Evolutionary conservation across 371 early-diverging fungal genomes (phyloP), one percentile per base, ranked within the genome.

Genomic region (Actinomucor elegans): DNA sequence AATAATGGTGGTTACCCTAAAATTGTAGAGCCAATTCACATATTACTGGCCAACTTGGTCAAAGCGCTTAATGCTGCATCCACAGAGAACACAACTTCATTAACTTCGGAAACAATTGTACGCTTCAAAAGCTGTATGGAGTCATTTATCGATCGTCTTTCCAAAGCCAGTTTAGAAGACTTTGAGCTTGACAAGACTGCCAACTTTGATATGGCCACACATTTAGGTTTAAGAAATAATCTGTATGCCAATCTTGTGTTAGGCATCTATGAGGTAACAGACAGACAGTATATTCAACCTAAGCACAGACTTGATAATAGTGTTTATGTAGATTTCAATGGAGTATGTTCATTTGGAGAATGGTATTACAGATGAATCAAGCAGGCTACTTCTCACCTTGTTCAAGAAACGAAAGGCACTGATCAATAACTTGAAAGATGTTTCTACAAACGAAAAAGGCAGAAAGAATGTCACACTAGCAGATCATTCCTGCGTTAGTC

Each of bases 151-250:
- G 45, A 55, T 29, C 64, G 71, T 4, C 50, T 77, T 8, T 36
- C 57, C 12, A 69, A 67, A 24, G 54, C 65, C 3, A 76, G 73
- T 20, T 52, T 81, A 29, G 81, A 80, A 29, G 84, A 86, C 29
- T 84, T 74, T 55, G 78, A 70, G 21, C 58, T 86, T 3, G 81
- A 84, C 38, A 79, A 79, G 33, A 61, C 79, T 2, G 66, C 82
- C 4, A 82, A 68, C 11, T 80, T 77, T 42, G 81, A 79, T 56
- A 71, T 74, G 67, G 65, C 56, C 1, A 75, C 76, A 18, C 65
- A 69, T 40, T 54, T 67, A 8, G 86, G 86, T 1, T 53, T 69
- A 28, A 69, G 77, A 2, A 83, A 84, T 43, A 73, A 75, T 36
- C 67, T 70, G 40, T 73, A 67, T 24, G 76, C 79, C 2, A 55